These are phyloP conservation scores for Rubia yunnanensis DNA, from an alignment of 257 asterid species.

Conservation along the genomic window DNA sequence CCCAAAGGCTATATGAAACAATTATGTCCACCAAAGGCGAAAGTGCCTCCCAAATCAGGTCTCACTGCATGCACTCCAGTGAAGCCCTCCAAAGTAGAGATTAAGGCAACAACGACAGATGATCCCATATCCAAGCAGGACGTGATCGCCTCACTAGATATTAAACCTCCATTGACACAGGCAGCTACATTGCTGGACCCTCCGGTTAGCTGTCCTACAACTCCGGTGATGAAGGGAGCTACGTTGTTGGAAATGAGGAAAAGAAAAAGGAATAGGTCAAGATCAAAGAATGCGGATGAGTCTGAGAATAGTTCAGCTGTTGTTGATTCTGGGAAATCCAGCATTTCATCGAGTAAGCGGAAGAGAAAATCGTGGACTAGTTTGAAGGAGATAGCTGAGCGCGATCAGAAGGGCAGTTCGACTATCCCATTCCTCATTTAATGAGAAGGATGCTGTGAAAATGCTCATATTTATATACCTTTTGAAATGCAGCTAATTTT, in stretches of 20 bases:
- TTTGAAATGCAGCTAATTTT: no score
- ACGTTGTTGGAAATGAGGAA: conserved; percentile 51
- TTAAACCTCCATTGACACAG: not conserved
- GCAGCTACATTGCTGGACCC: no score
- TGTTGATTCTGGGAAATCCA: conserved; percentile 20
- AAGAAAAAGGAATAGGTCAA: conserved; percentile 45
- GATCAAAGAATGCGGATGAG: conserved; percentile 33
- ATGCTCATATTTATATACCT: no score
- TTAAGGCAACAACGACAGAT: not conserved
- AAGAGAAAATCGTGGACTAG: conserved; percentile 63
- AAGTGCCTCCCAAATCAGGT: conserved; percentile 16
- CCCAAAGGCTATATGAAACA: conserved; percentile 47
- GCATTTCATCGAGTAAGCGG: conserved; percentile 34
- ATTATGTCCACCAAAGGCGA: conserved; percentile 38
- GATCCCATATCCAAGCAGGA: conserved; percentile 9
- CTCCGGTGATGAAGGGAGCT: conserved; percentile 28
- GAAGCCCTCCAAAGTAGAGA: conserved; percentile 13
- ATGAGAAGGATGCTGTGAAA: not conserved
- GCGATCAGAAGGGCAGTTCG: conserved; percentile 28
- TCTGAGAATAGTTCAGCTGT: conserved; percentile 17
- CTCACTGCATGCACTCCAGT: conserved; percentile 11
- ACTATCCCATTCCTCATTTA: conserved; percentile 41
- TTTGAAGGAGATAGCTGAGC: conserved; percentile 57
- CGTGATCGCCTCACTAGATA: conserved; percentile 21
- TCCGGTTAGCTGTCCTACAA: conserved; percentile 24